Evolutionary conservation across 495 filamentous ascomycete species (phyloP).

Genomic region (Staphylotrichum longicolle): DNA sequence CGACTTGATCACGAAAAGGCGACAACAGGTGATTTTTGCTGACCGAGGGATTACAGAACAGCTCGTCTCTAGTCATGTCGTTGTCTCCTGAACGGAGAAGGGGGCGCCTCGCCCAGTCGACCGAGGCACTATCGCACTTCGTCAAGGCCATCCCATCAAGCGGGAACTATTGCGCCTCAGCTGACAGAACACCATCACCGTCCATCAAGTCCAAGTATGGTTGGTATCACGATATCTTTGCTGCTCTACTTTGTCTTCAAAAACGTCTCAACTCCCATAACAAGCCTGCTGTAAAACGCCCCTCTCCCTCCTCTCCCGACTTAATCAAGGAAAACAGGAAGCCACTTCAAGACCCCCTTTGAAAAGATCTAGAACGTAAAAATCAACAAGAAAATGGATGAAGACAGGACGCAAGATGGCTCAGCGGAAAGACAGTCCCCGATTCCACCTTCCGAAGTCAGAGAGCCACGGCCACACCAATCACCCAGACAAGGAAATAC

Average conservation of each 20-base stretch:
- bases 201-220: background rate
- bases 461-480: background rate
- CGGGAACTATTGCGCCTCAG: too few relatives aligned
- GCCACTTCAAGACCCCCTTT: background rate
- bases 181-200: background rate
- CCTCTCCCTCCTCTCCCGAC: background rate
- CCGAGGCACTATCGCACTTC: too few relatives aligned
- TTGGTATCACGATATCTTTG: constrained; percentile 1
- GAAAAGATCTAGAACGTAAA: constrained; percentile 4
- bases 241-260: background rate
- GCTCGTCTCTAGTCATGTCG: too few relatives aligned
- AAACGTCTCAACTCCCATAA: background rate
- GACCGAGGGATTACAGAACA: too few relatives aligned
- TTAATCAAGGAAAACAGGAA: constrained; percentile 2
- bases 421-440: background rate
- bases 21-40: too few relatives aligned
- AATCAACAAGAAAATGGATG: background rate
- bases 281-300: background rate
- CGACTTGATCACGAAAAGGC: too few relatives aligned
- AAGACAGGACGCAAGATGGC: background rate
- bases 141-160: too few relatives aligned
- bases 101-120: too few relatives aligned
- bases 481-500: background rate
- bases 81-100: too few relatives aligned
- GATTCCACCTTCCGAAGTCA: background rate